Evolutionary conservation across 306 rosid species (phyloP), one percentile per base, ranked within the genome.

Genomic region (Vigna trinervia): DNA sequence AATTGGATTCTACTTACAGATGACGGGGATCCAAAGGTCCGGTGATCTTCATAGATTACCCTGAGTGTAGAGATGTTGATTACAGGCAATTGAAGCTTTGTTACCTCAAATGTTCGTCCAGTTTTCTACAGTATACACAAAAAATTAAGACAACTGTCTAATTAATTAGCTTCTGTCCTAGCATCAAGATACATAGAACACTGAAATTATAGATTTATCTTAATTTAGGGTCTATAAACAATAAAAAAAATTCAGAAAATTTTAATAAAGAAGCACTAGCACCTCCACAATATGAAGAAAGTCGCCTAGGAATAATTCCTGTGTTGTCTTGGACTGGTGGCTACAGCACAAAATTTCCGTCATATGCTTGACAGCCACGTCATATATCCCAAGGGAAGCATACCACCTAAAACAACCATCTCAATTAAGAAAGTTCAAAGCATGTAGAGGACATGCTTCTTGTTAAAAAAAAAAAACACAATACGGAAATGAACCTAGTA

Each of bases 231-330:
- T 39, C 66, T 39, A 52, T 48, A 50, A 82, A 39, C 11, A 7
- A 45, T 68, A 51, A 36, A 45, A 2, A 11, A 45, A 2, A 3
- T 51, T 75, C 72, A 46, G 57, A 74, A 75, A 38, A 22, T 48
- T 62, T 71, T 66, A 75, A 41, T 8, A 41, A 72, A 8, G 43
- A 72, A 61, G 67, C 82, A 59, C 69, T n/a, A 79, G 82, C 83
- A 95, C 99, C 99, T 95, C 87, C 87, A 95, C 91, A 83, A 84
- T 86, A 84, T 89, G 90, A 67, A 95, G 91, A 84, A 90, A 90
- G 60, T 92, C 90, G 58, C 84, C 73, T 69, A 95, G 82, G 79
- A 92, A 90, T 78, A 88, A 78, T 74, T 95, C 97, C 86, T 95
- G 99, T 17, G 87, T 87, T 62, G 85, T 83, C 94, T 90, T 95